Percentiles rank a stretch among this genome's conserved stretches.
phyloP scores from a whole-genome alignment of 2,329 filamentous ascomycete species.

The Neophaeococcomyces mojaviensis region DNA sequence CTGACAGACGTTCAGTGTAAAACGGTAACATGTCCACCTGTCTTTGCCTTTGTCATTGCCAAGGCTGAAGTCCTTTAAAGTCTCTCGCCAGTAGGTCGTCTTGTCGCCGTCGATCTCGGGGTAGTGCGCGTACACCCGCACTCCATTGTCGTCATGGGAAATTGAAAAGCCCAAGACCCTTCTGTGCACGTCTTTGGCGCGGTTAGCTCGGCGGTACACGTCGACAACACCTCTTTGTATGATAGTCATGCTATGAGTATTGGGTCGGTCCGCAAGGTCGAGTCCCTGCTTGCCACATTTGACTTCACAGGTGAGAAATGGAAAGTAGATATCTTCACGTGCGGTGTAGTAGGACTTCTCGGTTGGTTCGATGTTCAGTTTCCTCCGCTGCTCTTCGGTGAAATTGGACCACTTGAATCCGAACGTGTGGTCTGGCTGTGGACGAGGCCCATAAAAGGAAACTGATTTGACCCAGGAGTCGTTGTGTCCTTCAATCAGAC shows the following conservation, averaged over 20 bases:
- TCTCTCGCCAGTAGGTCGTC: no score
- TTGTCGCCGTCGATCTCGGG: no score
- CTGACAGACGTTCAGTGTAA: no score
- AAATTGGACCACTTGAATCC: constrained; percentile 33
- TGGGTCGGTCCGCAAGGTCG: constrained; percentile 25
- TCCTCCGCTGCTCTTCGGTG: constrained; percentile 36
- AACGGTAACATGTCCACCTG: no score
- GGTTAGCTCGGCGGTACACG: constrained; percentile 27
- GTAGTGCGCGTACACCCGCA: no score
- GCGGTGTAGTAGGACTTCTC: constrained; percentile 9
- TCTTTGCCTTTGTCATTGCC: no score
- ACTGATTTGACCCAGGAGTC: constrained; percentile 27
- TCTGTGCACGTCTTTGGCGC: constrained; percentile 1
- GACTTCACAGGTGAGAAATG: constrained; percentile 44
- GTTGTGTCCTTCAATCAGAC: constrained; percentile 29
- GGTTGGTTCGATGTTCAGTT: constrained; percentile 24
- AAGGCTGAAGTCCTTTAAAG: no score
- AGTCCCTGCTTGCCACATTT: constrained; percentile 35
- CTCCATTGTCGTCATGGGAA: no score
- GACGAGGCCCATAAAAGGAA: constrained; percentile 24
- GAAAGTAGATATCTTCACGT: constrained; percentile 38
- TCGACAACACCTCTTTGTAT: constrained; percentile 30
- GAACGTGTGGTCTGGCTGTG: constrained; percentile 29
- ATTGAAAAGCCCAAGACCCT: no score
- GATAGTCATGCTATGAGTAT: constrained; percentile 25